Evolutionary conservation across 805 yeast genomes (phyloP).

Genomic region (Pichia cabralensis): DNA sequence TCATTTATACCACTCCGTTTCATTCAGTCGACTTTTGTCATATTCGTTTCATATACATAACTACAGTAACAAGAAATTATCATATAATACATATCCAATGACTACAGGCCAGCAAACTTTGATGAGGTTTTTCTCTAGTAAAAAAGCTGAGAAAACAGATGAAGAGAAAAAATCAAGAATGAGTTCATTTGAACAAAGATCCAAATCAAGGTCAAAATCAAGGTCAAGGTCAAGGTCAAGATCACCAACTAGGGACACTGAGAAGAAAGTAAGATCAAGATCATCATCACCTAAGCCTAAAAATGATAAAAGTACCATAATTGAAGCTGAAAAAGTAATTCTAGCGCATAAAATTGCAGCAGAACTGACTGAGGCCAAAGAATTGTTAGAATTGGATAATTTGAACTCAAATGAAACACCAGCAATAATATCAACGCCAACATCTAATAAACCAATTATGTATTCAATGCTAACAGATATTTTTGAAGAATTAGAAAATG

Average conservation of each 20-base stretch:
- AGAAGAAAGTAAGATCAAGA: background rate
- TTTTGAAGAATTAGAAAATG: conserved; percentile 70
- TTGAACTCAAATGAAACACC: background rate
- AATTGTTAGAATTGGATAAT: conserved; percentile 8
- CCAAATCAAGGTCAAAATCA: background rate
- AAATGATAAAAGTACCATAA: conserved; percentile 1
- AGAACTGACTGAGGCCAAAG: conserved; percentile 19
- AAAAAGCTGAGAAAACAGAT: background rate
- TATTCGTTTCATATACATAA: no score
- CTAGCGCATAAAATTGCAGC: conserved; percentile 11
- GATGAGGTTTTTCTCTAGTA: conserved; percentile 11
- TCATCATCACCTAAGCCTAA: conserved; percentile 1
- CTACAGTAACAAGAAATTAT: no score
- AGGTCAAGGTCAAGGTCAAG: conserved; percentile 2
- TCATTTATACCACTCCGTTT: no score
- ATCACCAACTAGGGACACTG: background rate
- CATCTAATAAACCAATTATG: conserved; percentile 16
- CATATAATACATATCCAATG: no score
- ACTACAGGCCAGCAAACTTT: conserved; percentile 8
- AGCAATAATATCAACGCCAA: background rate
- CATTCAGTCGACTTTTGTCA: no score
- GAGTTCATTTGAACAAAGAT: background rate
- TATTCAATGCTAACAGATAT: conserved; percentile 44
- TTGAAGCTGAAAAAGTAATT: conserved; percentile 8
- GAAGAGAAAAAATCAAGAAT: background rate